Evolutionary conservation across 768 basidiomycete genomes (phyloP).

Genomic region (Boletus bicolor): DNA sequence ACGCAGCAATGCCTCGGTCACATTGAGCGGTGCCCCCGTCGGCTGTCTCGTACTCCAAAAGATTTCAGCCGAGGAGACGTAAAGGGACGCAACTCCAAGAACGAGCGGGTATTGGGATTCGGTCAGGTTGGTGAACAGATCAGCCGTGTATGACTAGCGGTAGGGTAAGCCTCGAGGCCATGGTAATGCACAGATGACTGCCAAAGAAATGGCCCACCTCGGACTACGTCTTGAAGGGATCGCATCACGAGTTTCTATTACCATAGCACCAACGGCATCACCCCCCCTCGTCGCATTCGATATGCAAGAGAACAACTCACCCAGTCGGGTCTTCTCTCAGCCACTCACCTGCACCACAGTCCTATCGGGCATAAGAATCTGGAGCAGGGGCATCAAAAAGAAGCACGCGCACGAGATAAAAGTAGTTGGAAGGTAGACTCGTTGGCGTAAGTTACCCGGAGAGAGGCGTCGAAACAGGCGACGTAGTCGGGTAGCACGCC

Average conservation of each 20-base stretch:
- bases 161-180: constrained; percentile 8
- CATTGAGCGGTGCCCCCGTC: constrained; percentile 32
- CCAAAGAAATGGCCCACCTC: constrained; percentile 29
- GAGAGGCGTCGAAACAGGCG: no score
- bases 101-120: constrained; percentile 36
- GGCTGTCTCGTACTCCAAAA: constrained; percentile 49
- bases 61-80: constrained; percentile 42
- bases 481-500: no score
- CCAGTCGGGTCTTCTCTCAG: constrained; percentile 34
- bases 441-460: no score
- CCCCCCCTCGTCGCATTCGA: not conserved
- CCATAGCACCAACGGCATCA: not conserved
- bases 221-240: constrained; percentile 53
- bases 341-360: constrained; percentile 50
- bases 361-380: constrained; percentile 22
- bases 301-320: constrained; percentile 15
- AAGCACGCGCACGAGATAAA: constrained; percentile 41
- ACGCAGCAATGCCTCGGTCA: constrained; percentile 43
- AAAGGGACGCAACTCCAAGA: constrained; percentile 30
- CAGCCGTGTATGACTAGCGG: constrained; percentile 44
- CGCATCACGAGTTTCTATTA: constrained; percentile 44
- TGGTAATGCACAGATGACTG: not conserved
- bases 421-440: constrained; percentile 41
- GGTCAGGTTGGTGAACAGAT: constrained; percentile 45
- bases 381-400: not conserved